Evolutionary conservation across 2,329 filamentous ascomycete genomes (phyloP).

Genomic region (Ophiostoma himal-ulmi): DNA sequence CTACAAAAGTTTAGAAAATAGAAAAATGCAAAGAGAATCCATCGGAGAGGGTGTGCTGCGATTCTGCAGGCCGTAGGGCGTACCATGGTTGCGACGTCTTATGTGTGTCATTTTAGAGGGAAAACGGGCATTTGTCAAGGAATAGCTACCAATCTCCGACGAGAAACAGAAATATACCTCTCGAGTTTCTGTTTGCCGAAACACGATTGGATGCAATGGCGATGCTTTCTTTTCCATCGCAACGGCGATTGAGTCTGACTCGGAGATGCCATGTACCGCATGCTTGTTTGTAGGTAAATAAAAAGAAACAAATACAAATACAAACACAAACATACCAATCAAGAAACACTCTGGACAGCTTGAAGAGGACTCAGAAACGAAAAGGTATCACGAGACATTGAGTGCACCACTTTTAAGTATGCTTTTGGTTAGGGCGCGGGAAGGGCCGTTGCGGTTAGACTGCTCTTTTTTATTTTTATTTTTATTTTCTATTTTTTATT

Average conservation of each 20-base stretch:
- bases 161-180: background rate
- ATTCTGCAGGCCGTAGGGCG: constrained; percentile 6
- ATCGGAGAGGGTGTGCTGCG: background rate
- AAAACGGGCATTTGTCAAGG: background rate
- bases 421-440: constrained; percentile 10
- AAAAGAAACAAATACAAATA: no score
- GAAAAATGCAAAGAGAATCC: background rate
- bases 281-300: no score
- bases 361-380: background rate
- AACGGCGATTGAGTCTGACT: no score
- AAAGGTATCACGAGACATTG: background rate
- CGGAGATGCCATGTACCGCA: no score
- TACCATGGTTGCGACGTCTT: background rate
- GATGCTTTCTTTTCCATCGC: background rate
- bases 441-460: constrained; percentile 4
- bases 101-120: background rate
- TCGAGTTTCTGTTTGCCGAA: background rate
- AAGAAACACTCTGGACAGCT: no score
- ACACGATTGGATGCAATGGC: background rate
- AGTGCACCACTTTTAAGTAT: background rate
- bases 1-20: background rate
- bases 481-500: background rate
- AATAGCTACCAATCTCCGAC: background rate
- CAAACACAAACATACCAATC: background rate
- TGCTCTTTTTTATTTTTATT: background rate